Percentiles rank a stretch among this genome's conserved stretches.
These are phyloP conservation scores for Coleophoma cylindrospora DNA, from an alignment of 2,329 filamentous ascomycete genomes.

Conservation along the genomic window DNA sequence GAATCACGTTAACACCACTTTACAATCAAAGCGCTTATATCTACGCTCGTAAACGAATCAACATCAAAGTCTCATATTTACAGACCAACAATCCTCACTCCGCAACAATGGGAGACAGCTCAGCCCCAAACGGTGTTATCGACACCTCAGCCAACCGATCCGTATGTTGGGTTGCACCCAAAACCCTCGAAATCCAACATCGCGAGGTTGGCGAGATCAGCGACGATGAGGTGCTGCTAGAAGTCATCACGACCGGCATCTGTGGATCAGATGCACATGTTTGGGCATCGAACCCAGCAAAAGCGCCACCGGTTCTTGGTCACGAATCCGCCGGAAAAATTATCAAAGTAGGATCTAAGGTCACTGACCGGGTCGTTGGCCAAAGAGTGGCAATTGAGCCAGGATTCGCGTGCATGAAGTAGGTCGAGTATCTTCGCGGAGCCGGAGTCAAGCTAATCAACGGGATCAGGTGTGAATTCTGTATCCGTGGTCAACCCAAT, in stretches of 20 bases:
- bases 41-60: no score
- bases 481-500: slow-evolving; percentile 52
- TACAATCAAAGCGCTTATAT: no score
- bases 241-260: slow-evolving; percentile 44
- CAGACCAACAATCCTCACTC: no score
- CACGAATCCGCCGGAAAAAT: slow-evolving; percentile 37
- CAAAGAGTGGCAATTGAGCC: slow-evolving; percentile 42
- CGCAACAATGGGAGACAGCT: no score
- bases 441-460: background rate
- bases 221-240: slow-evolving; percentile 10
- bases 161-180: slow-evolving; percentile 16
- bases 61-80: no score
- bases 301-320: slow-evolving; percentile 36
- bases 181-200: slow-evolving; percentile 5
- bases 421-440: background rate
- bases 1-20: no score
- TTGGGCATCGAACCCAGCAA: slow-evolving; percentile 17
- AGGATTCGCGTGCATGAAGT: slow-evolving; percentile 34
- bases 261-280: slow-evolving; percentile 57
- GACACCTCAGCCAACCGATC: slow-evolving; percentile 10
- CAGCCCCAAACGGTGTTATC: no score
- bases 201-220: slow-evolving; percentile 2
- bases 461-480: slow-evolving; percentile 15
- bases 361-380: slow-evolving; percentile 35
- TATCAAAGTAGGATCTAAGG: slow-evolving; percentile 32